A percentile compares a stretch with the other conserved stretches of the same genome.
These are phyloP conservation scores for Inga leiocalycina DNA, from an alignment of 306 rosid genomes.

Conservation along the genomic window DNA sequence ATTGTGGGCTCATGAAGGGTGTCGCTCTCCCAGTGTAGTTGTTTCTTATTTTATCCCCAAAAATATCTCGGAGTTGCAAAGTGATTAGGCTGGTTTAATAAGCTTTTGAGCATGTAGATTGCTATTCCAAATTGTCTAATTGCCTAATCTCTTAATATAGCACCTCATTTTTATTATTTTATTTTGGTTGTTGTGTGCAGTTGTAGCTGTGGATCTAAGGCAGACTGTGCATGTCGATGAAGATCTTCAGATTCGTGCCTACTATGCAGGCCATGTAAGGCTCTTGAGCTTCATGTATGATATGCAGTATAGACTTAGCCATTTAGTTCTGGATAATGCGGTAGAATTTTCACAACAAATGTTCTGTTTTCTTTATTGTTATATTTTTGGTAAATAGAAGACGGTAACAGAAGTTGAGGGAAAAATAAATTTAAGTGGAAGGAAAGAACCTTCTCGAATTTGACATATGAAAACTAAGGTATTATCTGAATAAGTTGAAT, in stretches of 20 bases:
- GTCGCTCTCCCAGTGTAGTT: not conserved
- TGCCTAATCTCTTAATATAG: not conserved
- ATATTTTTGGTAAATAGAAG: not conserved
- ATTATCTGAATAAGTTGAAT: not conserved
- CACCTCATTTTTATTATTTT: conserved; percentile 22
- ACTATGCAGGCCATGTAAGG: conserved; percentile 96
- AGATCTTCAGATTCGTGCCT: conserved; percentile 90
- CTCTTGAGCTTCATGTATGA: conserved; percentile 32
- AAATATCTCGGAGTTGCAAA: not conserved
- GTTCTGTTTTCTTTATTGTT: not conserved
- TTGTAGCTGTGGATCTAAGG: conserved; percentile 81
- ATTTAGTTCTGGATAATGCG: conserved; percentile 3
- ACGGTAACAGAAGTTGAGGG: conserved; percentile 4
- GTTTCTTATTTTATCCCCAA: not conserved
- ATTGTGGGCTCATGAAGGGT: not conserved
- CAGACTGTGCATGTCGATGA: conserved; percentile 84
- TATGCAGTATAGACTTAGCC: conserved; percentile 1
- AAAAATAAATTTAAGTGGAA: not conserved
- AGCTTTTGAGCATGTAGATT: not conserved
- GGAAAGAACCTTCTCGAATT: not conserved
- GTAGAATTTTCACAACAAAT: not conserved
- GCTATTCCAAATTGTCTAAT: conserved; percentile 15
- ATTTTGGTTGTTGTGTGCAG: conserved; percentile 48
- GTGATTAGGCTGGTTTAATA: not conserved
- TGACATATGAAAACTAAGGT: not conserved